Conservation (phyloP, 495 filamentous ascomycete species). For the Darksidea phi region DNA sequence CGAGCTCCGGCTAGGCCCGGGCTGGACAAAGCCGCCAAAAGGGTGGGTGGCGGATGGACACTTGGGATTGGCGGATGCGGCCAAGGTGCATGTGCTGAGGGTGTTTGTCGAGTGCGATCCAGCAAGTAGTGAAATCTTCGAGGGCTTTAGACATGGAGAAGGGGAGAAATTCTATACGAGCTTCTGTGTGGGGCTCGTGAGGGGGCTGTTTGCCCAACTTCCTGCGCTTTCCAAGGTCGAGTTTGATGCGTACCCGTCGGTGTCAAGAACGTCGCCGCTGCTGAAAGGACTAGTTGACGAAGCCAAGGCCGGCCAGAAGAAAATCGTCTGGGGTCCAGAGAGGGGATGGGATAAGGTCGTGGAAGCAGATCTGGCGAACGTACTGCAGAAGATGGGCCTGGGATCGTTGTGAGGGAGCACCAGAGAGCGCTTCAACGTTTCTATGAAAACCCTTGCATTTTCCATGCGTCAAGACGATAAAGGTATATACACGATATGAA, state of each 20-base stretch:
- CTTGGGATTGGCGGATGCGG: constrained; percentile 65
- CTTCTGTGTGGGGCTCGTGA: constrained; percentile 63
- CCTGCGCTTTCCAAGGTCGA: constrained; percentile 62
- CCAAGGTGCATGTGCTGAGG: constrained; percentile 60
- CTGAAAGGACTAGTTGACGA: constrained; percentile 66
- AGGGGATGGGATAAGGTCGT: constrained; percentile 57
- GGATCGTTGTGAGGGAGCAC: background rate
- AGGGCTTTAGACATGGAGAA: constrained; percentile 64
- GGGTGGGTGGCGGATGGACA: constrained; percentile 68
- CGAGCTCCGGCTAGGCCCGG: constrained; percentile 76
- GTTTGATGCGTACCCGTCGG: constrained; percentile 62
- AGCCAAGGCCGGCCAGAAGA: constrained; percentile 50
- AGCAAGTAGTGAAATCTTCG: constrained; percentile 63
- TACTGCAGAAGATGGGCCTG: constrained; percentile 13
- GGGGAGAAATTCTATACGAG: constrained; percentile 70
- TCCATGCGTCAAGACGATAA: too few relatives aligned
- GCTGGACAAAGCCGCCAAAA: constrained; percentile 71
- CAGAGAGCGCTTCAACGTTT: too few relatives aligned
- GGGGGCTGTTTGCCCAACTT: constrained; percentile 57
- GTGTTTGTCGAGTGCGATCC: constrained; percentile 81
- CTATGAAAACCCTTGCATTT: too few relatives aligned
- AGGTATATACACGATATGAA: too few relatives aligned
- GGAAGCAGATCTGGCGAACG: constrained; percentile 5
- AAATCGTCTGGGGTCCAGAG: constrained; percentile 67
- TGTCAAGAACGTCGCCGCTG: constrained; percentile 49